phyloP scores from a whole-genome alignment of 2,329 filamentous ascomycete species.

The Phialophora chinensis region DNA sequence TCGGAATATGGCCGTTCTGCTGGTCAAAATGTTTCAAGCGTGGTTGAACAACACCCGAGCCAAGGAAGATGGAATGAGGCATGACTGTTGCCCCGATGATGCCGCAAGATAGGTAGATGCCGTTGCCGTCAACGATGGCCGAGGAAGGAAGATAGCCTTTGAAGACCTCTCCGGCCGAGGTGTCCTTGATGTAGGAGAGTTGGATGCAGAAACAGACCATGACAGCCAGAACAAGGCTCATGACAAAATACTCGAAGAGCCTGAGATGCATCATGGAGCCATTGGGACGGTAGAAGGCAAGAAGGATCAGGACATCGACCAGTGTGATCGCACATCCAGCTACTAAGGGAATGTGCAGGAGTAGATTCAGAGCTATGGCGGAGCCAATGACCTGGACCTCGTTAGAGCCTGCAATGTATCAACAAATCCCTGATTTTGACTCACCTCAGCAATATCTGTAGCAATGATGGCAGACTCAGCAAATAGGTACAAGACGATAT shows the following conservation, averaged over 20 bases:
- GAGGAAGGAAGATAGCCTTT: slow-evolving; percentile 61
- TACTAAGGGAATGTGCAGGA: slow-evolving; percentile 60
- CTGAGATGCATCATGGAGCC: slow-evolving; percentile 59
- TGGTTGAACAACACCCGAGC: slow-evolving; percentile 62
- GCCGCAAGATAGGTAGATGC: slow-evolving; percentile 61
- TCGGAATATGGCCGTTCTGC: slow-evolving; percentile 43
- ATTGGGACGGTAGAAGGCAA: slow-evolving; percentile 61
- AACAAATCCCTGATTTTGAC: slow-evolving; percentile 20
- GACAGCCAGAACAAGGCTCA: slow-evolving; percentile 60
- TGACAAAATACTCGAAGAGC: slow-evolving; percentile 62
- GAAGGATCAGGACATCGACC: slow-evolving; percentile 61
- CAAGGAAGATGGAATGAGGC: slow-evolving; percentile 65
- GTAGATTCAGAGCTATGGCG: slow-evolving; percentile 62
- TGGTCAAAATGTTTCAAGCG: slow-evolving; percentile 58
- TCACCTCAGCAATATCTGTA: slow-evolving; percentile 71
- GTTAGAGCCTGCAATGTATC: background rate
- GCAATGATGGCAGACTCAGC: slow-evolving; percentile 73
- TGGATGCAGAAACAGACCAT: slow-evolving; percentile 64
- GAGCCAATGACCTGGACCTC: slow-evolving; percentile 59
- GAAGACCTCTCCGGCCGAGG: slow-evolving; percentile 60
- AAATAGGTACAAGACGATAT: slow-evolving; percentile 65
- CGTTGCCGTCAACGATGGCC: slow-evolving; percentile 58
- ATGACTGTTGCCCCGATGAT: slow-evolving; percentile 63
- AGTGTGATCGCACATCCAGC: slow-evolving; percentile 64
- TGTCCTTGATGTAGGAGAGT: slow-evolving; percentile 58